Conservation (phyloP, 805 yeast species). For the Teunomyces aglyptinius region DNA sequence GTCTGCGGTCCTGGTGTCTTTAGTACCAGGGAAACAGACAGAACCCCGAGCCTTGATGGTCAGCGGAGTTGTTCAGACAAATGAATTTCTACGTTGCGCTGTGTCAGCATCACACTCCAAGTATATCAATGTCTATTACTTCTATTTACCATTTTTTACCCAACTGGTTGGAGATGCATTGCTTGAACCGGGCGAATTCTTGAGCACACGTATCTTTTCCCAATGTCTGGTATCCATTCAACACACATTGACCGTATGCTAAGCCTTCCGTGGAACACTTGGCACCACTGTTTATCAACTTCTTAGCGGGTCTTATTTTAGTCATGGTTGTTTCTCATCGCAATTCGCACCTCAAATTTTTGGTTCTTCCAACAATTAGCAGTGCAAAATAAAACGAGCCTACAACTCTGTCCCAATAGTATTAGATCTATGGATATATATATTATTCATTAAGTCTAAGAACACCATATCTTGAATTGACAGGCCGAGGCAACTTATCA, state of each 20-base stretch:
- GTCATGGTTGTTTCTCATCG: slow-evolving; percentile 10
- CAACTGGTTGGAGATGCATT: slow-evolving; percentile 44
- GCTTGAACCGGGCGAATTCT: slow-evolving; percentile 50
- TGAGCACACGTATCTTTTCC: slow-evolving; percentile 50
- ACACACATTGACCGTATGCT: slow-evolving; percentile 56
- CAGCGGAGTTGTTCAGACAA: no score
- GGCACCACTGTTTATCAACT: slow-evolving; percentile 37
- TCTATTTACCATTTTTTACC: slow-evolving; percentile 19
- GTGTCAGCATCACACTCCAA: no score
- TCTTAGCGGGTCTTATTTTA: slow-evolving; percentile 42
- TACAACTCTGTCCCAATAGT: no score
- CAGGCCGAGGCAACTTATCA: no score
- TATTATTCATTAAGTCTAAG: no score
- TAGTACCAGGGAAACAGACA: no score
- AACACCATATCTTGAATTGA: no score
- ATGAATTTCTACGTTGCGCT: no score
- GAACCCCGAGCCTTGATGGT: no score
- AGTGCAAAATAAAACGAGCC: no score
- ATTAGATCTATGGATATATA: no score
- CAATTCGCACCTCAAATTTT: not conserved
- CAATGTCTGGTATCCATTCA: slow-evolving; percentile 49
- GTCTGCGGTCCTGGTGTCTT: not conserved
- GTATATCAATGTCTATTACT: not conserved
- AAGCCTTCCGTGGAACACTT: slow-evolving; percentile 43
- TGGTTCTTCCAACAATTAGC: no score